A percentile compares a stretch with the other conserved stretches of the same genome.
phyloP scores from a whole-genome alignment of 495 filamentous ascomycete species.

The Talaromyces thailandensis region DNA sequence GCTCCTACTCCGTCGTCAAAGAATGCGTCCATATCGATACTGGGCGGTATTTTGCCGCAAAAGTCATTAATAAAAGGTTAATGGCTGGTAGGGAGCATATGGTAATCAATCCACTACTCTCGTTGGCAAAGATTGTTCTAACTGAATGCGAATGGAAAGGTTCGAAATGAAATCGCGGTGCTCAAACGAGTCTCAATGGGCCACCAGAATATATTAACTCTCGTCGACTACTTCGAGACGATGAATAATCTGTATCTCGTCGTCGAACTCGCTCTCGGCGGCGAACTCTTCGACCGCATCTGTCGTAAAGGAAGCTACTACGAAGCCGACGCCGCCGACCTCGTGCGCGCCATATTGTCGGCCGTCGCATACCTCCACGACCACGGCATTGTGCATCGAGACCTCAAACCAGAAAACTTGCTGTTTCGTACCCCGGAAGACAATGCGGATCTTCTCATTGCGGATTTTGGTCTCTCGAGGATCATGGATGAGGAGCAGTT shows the following conservation, averaged over 20 bases:
- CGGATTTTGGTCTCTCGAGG: conserved; percentile 86
- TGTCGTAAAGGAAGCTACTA: conserved; percentile 98
- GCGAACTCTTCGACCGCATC: conserved; percentile 96
- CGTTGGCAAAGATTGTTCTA: neutral
- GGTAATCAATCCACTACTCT: conserved; percentile 42
- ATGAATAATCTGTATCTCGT: conserved; percentile 99
- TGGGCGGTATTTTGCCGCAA: conserved; percentile 94
- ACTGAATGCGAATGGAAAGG: conserved; percentile 41
- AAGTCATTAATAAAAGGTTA: conserved; percentile 97
- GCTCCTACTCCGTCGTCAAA: conserved; percentile 98
- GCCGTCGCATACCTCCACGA: conserved; percentile 98
- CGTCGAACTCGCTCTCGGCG: conserved; percentile 91
- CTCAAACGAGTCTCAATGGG: conserved; percentile 96
- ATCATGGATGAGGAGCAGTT: conserved; percentile 99
- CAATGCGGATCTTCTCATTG: conserved; percentile 71
- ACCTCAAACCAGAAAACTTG: conserved; percentile 51
- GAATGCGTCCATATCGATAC: conserved; percentile 99
- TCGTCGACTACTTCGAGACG: conserved; percentile 98
- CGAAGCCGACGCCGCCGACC: conserved; percentile 90
- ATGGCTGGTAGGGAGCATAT: conserved; percentile 98
- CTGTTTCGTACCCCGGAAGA: conserved; percentile 49
- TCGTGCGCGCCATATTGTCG: conserved; percentile 88
- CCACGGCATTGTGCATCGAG: conserved; percentile 94
- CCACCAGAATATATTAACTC: conserved; percentile 92
- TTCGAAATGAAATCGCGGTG: conserved; percentile 96